Base-by-base conservation (phyloP, 176 grass and related monocot species). In the Oryza nivara region DNA sequence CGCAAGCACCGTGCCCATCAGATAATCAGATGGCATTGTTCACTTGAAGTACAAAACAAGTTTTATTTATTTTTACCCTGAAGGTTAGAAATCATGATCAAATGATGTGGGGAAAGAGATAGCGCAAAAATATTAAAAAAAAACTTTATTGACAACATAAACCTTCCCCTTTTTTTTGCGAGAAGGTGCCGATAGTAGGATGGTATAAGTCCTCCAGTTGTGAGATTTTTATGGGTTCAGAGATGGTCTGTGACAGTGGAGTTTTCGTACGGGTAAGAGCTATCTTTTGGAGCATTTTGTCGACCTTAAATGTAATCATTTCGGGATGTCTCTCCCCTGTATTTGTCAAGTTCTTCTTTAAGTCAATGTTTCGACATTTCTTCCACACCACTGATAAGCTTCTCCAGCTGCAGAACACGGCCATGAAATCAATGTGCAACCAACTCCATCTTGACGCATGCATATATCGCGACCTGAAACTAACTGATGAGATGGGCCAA, bases 401-500 rank as follows among this genome's bases (percentile, higher is more conserved):
- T 63, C 20, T 63, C 23, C 58, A 23, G 58, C 19, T 3, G 20
- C 58, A 23, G 58, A 23, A 63, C 58, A 63, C 8, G 0, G 10
- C 14, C 30, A 4, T 38, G 74, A 38, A 76, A 58, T 60, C 74
- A 76, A 32, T 40, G 30, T 76, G 51, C 54, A 76, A 76, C 16
- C 45, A 52, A 36, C 49, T 60, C 28, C 48, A 8, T 45, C 10
- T 58, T 40, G 74, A 11, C 54, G 51, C 20, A 60, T 76, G 9
- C 7, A 38, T 56, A 11, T 76, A 60, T 22, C 30, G 20, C 32
- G 30, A 76, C 17, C 51, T 52, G 17, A 7, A 60, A 60, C 56
- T 76, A 14, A 20, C 73, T 19, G 16, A 75, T 52, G 28, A 32
- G 45, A 74, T 74, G 72, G 72, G 72, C 72, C 7, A 51, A 47